phyloP scores from a whole-genome alignment of 768 basidiomycete genomes.

The Suillus tomentosus region DNA sequence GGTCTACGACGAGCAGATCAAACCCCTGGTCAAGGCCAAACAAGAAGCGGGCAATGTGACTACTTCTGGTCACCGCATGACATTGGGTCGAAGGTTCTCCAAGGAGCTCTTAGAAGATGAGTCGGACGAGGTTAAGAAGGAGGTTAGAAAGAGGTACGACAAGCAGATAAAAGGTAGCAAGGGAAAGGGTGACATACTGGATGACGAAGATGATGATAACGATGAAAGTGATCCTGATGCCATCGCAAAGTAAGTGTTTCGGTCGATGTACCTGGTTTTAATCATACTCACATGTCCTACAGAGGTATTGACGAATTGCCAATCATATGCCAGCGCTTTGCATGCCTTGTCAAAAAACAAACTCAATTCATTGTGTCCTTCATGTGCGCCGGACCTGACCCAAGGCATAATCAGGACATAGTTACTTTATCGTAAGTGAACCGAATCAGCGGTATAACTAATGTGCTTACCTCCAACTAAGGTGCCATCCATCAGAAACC shows the following conservation, averaged over 20 bases:
- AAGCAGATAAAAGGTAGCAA: constrained; percentile 3
- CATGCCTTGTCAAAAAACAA: neutral
- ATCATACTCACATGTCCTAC: neutral
- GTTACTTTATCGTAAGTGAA: constrained; percentile 6
- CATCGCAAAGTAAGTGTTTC: constrained; percentile 10
- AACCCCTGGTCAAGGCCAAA: constrained; percentile 6
- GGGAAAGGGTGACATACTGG: neutral
- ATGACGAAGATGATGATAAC: neutral
- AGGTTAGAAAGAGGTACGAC: constrained; percentile 4
- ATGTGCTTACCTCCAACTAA: neutral
- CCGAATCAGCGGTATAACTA: neutral
- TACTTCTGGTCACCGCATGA: neutral
- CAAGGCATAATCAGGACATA: constrained; percentile 9
- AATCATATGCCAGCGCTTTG: neutral
- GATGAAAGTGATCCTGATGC: neutral
- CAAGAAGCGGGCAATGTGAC: constrained; percentile 2
- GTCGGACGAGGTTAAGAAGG: constrained; percentile 4
- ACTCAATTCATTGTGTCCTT: constrained; percentile 7
- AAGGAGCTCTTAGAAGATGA: constrained; percentile 10
- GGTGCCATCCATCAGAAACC: constrained; percentile 3
- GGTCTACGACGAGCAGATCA: constrained; percentile 9
- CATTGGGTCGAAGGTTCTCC: neutral
- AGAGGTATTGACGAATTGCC: constrained; percentile 11
- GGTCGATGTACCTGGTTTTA: neutral
- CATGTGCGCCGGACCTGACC: constrained; percentile 13